Conservation (phyloP, 345 rosid species). For the Camelina sativa region DNA sequence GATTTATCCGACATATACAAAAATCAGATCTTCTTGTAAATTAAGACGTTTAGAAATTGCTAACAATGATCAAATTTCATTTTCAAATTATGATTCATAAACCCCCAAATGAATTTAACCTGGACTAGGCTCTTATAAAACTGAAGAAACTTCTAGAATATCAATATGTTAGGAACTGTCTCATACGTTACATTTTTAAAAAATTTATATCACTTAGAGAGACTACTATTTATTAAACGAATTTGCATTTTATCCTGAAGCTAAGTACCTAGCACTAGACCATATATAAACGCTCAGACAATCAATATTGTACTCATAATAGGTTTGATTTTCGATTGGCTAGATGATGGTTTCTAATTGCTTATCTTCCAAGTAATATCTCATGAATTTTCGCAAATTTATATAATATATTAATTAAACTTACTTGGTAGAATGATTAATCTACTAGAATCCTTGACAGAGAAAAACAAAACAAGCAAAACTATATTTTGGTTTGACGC, state of each 20-base stretch:
- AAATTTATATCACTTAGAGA: too few relatives aligned
- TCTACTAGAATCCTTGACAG: background rate
- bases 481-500: background rate
- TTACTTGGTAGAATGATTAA: too few relatives aligned
- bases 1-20: background rate
- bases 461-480: background rate
- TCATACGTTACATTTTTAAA: background rate
- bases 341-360: background rate
- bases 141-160: too few relatives aligned
- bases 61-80: background rate
- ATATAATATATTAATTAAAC: too few relatives aligned
- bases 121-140: too few relatives aligned
- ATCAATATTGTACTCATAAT: background rate
- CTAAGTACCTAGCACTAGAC: background rate
- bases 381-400: background rate
- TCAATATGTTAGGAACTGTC: background rate
- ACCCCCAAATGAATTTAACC: too few relatives aligned
- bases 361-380: constrained; percentile 16
- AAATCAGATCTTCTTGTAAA: background rate
- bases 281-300: background rate
- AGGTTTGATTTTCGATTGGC: background rate
- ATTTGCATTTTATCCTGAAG: background rate
- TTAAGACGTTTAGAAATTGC: background rate
- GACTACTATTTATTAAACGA: background rate
- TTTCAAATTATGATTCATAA: too few relatives aligned